A percentile compares a stretch with the other conserved stretches of the same genome.
These are phyloP conservation scores for Rosa chinensis DNA, from an alignment of 306 rosid genomes.

Conservation along the genomic window DNA sequence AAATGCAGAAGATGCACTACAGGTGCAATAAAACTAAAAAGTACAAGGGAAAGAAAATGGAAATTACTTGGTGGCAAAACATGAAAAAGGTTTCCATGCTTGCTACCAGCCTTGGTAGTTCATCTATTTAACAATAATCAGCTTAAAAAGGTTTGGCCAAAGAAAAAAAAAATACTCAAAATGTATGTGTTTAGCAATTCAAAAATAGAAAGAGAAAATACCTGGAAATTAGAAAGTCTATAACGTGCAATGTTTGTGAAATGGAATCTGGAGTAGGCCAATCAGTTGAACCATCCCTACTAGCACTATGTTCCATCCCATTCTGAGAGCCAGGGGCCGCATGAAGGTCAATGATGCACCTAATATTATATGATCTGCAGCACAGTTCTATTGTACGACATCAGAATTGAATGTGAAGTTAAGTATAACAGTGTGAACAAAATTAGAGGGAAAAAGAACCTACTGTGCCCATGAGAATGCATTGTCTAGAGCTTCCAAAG, in stretches of 20 bases:
- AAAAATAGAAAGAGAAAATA: conserved; percentile 24
- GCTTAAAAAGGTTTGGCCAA: neutral
- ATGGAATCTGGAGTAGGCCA: conserved; percentile 67
- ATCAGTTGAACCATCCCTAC: conserved; percentile 76
- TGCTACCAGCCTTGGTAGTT: neutral
- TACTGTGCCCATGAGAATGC: conserved; percentile 98
- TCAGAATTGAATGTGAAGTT: conserved; percentile 20
- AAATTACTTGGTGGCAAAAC: neutral
- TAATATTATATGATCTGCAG: conserved; percentile 67
- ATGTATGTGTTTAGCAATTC: conserved; percentile 3
- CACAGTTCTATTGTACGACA: conserved; percentile 22
- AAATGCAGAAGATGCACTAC: neutral
- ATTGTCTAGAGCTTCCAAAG: conserved; percentile 82
- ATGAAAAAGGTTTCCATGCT: neutral
- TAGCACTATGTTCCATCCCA: conserved; percentile 92
- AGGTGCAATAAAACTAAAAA: conserved; percentile 13
- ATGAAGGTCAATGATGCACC: conserved; percentile 91
- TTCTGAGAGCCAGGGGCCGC: conserved; percentile 96
- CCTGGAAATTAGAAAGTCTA: conserved; percentile 85
- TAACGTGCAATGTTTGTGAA: conserved; percentile 64
- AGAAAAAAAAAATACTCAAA: neutral
- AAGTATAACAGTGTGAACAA: conserved; percentile 18
- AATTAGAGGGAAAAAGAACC: conserved; percentile 40
- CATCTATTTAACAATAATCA: neutral
- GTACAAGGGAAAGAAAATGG: neutral